phyloP scores from a whole-genome alignment of 148 eudicot genomes.

The Nepenthes gracilis region DNA sequence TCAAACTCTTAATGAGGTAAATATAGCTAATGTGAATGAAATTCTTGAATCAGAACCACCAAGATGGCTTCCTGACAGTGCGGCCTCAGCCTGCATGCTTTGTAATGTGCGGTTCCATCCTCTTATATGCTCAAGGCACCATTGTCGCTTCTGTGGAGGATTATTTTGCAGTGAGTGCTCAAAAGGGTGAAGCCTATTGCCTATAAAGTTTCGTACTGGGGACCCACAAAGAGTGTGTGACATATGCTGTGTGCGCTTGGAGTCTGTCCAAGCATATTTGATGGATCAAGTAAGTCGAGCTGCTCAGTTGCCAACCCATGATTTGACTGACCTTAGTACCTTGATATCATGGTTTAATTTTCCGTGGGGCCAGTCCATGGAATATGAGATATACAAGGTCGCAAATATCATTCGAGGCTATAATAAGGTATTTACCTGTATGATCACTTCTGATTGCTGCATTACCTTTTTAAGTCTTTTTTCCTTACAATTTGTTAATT shows the following conservation, averaged over 20 bases:
- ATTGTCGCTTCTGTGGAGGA: conserved; percentile 72
- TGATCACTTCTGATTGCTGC: neutral
- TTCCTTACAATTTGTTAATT: neutral
- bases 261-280: conserved; percentile 47
- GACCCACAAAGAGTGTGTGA: conserved; percentile 62
- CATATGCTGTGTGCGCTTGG: conserved; percentile 60
- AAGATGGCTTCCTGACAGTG: conserved; percentile 64
- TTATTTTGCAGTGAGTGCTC: conserved; percentile 57
- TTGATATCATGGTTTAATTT: conserved; percentile 71
- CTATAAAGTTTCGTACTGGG: conserved; percentile 37
- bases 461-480: neutral
- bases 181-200: conserved; percentile 61
- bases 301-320: conserved; percentile 52
- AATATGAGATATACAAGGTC: conserved; percentile 60
- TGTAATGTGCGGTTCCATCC: conserved; percentile 58
- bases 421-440: conserved; percentile 24
- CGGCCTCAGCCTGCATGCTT: conserved; percentile 62
- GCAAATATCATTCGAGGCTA: conserved; percentile 51
- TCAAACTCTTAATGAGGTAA: conserved; percentile 57
- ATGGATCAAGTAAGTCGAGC: conserved; percentile 74
- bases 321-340: conserved; percentile 65
- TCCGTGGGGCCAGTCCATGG: conserved; percentile 72
- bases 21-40: conserved; percentile 33
- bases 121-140: conserved; percentile 61
- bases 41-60: conserved; percentile 55